Base-by-base conservation (phyloP, 2,329 filamentous ascomycete species). In the Monilinia fructicola region DNA sequence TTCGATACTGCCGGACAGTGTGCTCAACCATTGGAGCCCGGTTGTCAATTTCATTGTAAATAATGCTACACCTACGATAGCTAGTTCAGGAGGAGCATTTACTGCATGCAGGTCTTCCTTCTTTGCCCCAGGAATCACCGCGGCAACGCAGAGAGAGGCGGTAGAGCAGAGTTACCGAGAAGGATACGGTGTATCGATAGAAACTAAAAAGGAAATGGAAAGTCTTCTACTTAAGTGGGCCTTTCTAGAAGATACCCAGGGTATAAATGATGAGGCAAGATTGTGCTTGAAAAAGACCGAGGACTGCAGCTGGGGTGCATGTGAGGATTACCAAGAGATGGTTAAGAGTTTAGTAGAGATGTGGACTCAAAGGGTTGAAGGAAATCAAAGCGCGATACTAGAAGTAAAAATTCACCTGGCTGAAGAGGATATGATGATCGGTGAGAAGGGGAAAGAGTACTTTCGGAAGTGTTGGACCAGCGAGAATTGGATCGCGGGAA, bases 401-500 rank as follows among this genome's bases (percentile, higher is more conserved):
- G 71, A 44, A 9, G 60, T 75, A 0, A 66, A 67, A 18, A 62
- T 73, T 11, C 54, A 68, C 4, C 81, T 81, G 70, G 70, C 77
- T 1, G 76, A 73, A 21, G 75, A 71, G 3, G 81, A 83, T 73
- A 69, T 76, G 1, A 75, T 83, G 78, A 79, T 80, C 54, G 80
- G 79, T 0, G 75, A 76, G 54, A 73, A 73, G 16, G 81, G 81
- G 3, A 76, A 77, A 71, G 65, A 72, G 52, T 82, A 81, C 73
- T 79, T 81, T 59, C 76, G 81, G 66, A 55, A 75, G 4, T 79
- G 79, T 64, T 83, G 79, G 78, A 69, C 62, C 26, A 66, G 71
- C 16, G 74, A 73, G 7, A 73, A 69, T 14, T 70, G 75, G 16
- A 71, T 70, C 2, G 71, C 71, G 11, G 70, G 69, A 0, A 71